A percentile compares a stretch with the other conserved stretches of the same genome.
Conservation (phyloP, 306 rosid species). For the Vigna trinervia region DNA sequence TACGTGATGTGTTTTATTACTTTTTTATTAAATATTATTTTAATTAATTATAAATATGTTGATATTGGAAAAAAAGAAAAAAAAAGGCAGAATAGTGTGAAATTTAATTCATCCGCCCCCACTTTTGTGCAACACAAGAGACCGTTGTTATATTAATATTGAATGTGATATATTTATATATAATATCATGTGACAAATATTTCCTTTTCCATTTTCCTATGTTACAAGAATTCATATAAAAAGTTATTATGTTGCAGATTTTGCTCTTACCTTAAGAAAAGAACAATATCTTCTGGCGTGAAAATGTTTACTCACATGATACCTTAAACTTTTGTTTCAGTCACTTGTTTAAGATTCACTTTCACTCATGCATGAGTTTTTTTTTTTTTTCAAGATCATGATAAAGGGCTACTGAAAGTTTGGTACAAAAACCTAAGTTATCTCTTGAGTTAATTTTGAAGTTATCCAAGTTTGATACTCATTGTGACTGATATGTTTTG, state of each 20-base stretch:
- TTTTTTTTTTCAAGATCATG: too few species aligned
- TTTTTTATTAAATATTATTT: not conserved
- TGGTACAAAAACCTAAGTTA: too few species aligned
- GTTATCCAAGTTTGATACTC: too few species aligned
- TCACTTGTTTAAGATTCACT: too few species aligned
- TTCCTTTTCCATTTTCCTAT: not conserved
- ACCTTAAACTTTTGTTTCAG: not conserved
- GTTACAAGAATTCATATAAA: slow-evolving; percentile 7
- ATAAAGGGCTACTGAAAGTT: too few species aligned
- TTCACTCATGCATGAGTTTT: too few species aligned
- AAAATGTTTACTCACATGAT: not conserved
- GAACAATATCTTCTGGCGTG: slow-evolving; percentile 1
- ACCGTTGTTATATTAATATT: not conserved
- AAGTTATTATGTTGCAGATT: not conserved
- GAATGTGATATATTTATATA: too few species aligned
- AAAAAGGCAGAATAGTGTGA: not conserved
- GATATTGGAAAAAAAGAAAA: too few species aligned
- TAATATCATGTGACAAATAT: not conserved
- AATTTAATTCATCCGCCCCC: not conserved
- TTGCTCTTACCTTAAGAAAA: slow-evolving; percentile 28
- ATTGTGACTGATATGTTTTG: too few species aligned
- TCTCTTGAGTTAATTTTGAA: too few species aligned
- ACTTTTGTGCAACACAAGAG: not conserved
- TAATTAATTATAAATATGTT: slow-evolving; percentile 4
- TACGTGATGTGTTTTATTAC: slow-evolving; percentile 14